A percentile compares a stretch with the other conserved stretches of the same genome.
These are phyloP conservation scores for Myriangium duriaei DNA, from an alignment of 2,329 filamentous ascomycete genomes.

Conservation along the genomic window DNA sequence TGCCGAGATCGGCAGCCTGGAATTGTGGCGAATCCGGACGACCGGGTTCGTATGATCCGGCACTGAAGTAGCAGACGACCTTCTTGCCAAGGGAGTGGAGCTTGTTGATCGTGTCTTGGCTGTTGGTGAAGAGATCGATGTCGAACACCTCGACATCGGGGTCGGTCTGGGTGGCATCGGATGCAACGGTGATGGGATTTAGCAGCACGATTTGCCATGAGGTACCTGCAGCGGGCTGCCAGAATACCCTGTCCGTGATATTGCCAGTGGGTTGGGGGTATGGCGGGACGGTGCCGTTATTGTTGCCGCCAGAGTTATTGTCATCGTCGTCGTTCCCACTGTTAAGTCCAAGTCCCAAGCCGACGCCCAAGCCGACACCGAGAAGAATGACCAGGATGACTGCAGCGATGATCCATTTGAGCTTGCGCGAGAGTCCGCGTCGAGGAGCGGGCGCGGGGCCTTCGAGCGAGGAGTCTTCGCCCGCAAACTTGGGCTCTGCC, in stretches of 20 bases:
- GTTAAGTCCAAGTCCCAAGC: conserved; percentile 10
- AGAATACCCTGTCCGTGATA: conserved; percentile 20
- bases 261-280: conserved; percentile 5
- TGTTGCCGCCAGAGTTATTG: conserved; percentile 1
- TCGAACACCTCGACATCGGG: conserved; percentile 47
- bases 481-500: too few relatives aligned
- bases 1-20: conserved; percentile 42
- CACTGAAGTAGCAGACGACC: conserved; percentile 65
- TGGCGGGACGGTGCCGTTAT: neutral
- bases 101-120: conserved; percentile 31
- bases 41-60: conserved; percentile 54
- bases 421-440: conserved; percentile 2
- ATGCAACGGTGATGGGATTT: conserved; percentile 26
- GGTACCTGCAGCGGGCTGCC: conserved; percentile 41
- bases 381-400: conserved; percentile 10
- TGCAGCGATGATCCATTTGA: conserved; percentile 6
- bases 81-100: conserved; percentile 42
- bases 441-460: neutral
- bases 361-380: conserved; percentile 12
- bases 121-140: conserved; percentile 47
- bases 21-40: conserved; percentile 47
- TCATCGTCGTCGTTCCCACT: conserved; percentile 4
- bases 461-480: neutral
- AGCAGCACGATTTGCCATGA: conserved; percentile 52
- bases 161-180: conserved; percentile 26